A percentile compares a stretch with the other conserved stretches of the same genome.
Evolutionary conservation across 345 rosid species (phyloP).

Genomic region (Salix arbutifolia): DNA sequence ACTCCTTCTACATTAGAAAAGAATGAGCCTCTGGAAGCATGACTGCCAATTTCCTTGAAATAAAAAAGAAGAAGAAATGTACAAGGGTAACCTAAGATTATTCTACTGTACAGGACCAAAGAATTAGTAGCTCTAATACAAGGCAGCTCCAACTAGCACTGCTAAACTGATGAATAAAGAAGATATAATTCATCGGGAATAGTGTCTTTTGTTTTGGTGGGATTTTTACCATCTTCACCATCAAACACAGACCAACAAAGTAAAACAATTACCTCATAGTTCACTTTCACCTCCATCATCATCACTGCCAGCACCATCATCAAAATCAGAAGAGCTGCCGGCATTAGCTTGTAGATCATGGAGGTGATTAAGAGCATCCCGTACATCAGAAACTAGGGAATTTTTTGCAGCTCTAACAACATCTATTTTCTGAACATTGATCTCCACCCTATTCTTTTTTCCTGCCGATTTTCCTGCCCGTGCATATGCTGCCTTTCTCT

Average conservation of each 20-base stretch:
- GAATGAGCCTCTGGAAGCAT: background rate
- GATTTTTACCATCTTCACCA: background rate
- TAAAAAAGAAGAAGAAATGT: background rate
- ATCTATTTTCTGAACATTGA: constrained; percentile 28
- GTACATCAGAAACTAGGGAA: constrained; percentile 47
- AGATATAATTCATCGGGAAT: background rate
- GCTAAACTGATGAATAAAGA: background rate
- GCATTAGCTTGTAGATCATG: constrained; percentile 33
- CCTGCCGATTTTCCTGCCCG: constrained; percentile 18
- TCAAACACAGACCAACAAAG: background rate
- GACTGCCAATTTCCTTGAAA: background rate
- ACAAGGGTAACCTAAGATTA: background rate
- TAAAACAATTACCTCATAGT: background rate
- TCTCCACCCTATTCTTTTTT: constrained; percentile 41
- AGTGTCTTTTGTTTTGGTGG: background rate
- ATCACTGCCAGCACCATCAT: constrained; percentile 4
- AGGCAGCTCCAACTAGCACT: background rate
- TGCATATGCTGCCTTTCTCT: constrained; percentile 46
- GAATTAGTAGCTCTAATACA: background rate
- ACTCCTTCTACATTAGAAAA: background rate
- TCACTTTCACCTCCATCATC: background rate
- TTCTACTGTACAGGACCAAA: background rate
- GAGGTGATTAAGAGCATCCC: constrained; percentile 57
- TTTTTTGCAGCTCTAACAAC: constrained; percentile 52
- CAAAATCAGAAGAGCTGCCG: constrained; percentile 35